Conservation (phyloP, 2,329 filamentous ascomycete species). For the Beauveria sp. region DNA sequence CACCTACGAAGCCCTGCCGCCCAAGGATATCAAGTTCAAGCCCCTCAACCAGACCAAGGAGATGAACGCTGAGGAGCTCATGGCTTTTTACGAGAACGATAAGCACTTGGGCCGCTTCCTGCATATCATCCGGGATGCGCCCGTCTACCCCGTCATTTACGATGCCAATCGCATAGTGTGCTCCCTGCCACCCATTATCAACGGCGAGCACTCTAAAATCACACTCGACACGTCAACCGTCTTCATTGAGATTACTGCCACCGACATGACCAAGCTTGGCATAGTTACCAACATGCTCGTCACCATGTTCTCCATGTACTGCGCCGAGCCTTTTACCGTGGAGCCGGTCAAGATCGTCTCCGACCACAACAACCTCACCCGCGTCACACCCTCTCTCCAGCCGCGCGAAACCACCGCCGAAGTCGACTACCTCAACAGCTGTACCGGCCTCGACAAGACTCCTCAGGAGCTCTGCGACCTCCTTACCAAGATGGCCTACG, state of each 20-base stretch:
- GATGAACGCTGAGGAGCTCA: constrained; percentile 82
- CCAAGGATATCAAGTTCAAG: constrained; percentile 84
- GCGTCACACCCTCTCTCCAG: constrained; percentile 73
- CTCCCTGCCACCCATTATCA: constrained; percentile 95
- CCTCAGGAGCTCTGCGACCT: constrained; percentile 70
- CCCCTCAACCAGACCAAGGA: constrained; percentile 87
- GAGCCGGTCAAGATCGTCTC: constrained; percentile 91
- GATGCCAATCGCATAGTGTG: constrained; percentile 82
- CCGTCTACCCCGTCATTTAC: constrained; percentile 92
- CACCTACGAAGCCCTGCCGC: constrained; percentile 86
- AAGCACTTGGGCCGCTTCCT: constrained; percentile 85
- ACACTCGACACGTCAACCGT: constrained; percentile 84
- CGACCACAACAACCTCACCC: constrained; percentile 77
- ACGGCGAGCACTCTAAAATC: constrained; percentile 95
- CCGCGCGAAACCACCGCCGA: constrained; percentile 73
- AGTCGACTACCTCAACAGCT: constrained; percentile 87
- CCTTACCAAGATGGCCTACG: constrained; percentile 81
- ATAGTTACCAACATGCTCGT: constrained; percentile 94
- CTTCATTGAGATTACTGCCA: constrained; percentile 94
- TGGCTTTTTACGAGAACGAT: constrained; percentile 93
- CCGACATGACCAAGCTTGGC: constrained; percentile 91
- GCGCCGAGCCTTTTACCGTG: constrained; percentile 79
- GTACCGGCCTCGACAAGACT: constrained; percentile 73
- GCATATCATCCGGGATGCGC: constrained; percentile 88
- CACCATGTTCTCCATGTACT: constrained; percentile 94